Conservation (phyloP, 1,284 basidiomycete species). For the Porogramme epimiltina region DNA sequence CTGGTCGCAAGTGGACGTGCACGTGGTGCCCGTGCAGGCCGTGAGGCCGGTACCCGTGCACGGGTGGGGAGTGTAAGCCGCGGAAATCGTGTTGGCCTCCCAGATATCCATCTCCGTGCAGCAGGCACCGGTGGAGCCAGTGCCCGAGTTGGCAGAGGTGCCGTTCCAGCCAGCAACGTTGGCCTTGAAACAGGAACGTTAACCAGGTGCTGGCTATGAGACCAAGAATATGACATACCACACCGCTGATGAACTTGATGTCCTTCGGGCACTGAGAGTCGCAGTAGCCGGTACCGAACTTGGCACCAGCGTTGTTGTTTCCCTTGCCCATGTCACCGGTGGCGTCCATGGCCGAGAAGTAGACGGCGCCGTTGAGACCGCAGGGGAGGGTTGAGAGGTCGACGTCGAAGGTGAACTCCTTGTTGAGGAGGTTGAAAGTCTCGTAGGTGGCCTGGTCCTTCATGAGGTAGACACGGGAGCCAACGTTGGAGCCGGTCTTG, state of each 20-base stretch:
- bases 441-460: conserved; percentile 44
- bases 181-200: conserved; percentile 29
- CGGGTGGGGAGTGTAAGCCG: conserved; percentile 54
- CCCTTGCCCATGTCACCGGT: conserved; percentile 56
- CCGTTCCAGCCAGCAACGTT: conserved; percentile 36
- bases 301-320: conserved; percentile 57
- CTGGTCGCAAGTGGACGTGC: conserved; percentile 29
- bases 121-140: conserved; percentile 50
- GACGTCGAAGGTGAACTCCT: conserved; percentile 60
- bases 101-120: conserved; percentile 62
- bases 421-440: conserved; percentile 53
- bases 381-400: conserved; percentile 45
- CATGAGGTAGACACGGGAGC: conserved; percentile 47
- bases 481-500: conserved; percentile 38
- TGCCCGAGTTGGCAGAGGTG: conserved; percentile 36
- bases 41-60: conserved; percentile 44
- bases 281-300: conserved; percentile 60
- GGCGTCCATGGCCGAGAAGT: conserved; percentile 47
- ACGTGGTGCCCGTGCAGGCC: conserved; percentile 36
- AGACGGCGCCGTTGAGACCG: conserved; percentile 42
- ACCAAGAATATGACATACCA: conserved; percentile 33
- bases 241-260: conserved; percentile 58
- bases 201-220: conserved; percentile 19
- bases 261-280: conserved; percentile 61
- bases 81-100: conserved; percentile 54